Evolutionary conservation across 345 rosid genomes (phyloP).

Genomic region (Corchorus capsularis): DNA sequence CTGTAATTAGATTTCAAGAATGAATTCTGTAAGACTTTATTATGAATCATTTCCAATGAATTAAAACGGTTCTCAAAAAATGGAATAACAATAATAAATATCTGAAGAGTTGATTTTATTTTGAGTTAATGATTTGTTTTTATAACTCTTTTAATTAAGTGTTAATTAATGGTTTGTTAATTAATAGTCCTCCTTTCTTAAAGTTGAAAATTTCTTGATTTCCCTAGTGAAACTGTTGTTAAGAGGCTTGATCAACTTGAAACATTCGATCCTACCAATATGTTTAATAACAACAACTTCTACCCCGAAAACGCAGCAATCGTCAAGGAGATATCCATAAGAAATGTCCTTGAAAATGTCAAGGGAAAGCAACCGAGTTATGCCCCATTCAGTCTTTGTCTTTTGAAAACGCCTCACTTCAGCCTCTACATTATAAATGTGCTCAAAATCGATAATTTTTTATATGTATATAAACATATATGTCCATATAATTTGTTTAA

Average conservation of each 20-base stretch:
- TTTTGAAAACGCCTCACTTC: slow-evolving; percentile 13
- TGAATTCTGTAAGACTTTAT: too few species aligned
- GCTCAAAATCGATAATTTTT: slow-evolving; percentile 15
- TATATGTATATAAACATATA: too few species aligned
- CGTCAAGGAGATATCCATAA: slow-evolving; percentile 21
- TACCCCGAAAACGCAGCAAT: slow-evolving; percentile 37
- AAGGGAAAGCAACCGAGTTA: slow-evolving; percentile 24
- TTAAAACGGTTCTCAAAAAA: too few species aligned
- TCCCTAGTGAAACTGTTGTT: not conserved
- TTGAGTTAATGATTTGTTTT: too few species aligned
- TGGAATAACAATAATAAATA: too few species aligned
- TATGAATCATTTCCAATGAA: too few species aligned
- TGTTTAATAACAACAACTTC: slow-evolving; percentile 22
- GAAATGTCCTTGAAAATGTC: slow-evolving; percentile 18
- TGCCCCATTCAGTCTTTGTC: slow-evolving; percentile 31
- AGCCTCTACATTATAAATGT: slow-evolving; percentile 18
- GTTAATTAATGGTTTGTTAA: too few species aligned
- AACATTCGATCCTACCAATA: not conserved
- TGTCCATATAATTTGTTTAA: too few species aligned
- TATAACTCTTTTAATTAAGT: too few species aligned
- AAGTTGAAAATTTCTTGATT: slow-evolving; percentile 18
- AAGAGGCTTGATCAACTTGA: not conserved
- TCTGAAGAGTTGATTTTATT: too few species aligned
- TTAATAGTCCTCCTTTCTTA: slow-evolving; percentile 21
- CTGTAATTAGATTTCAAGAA: too few species aligned